phyloP scores from a whole-genome alignment of 2,329 filamentous ascomycete genomes.

The Aspergillus calidoustus region DNA sequence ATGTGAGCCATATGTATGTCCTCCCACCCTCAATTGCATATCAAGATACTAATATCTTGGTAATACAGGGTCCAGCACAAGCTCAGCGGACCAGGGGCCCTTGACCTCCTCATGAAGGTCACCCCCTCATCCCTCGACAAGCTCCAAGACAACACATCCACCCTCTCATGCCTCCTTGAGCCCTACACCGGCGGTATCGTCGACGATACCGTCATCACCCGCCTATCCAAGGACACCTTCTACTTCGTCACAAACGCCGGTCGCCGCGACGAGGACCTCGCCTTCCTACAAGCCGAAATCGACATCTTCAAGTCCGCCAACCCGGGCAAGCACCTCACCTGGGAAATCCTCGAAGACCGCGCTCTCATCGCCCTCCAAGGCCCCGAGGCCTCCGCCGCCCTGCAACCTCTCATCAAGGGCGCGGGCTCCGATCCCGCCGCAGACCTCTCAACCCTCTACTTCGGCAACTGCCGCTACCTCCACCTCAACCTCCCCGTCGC shows the following conservation, averaged over 20 bases:
- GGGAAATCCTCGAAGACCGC: conserved; percentile 72
- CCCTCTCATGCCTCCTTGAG: conserved; percentile 82
- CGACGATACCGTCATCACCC: conserved; percentile 90
- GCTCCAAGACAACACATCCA: conserved; percentile 71
- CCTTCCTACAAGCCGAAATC: conserved; percentile 75
- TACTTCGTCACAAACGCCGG: conserved; percentile 96
- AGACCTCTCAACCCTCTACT: conserved; percentile 73
- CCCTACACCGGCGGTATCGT: conserved; percentile 85
- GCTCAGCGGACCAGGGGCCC: conserved; percentile 78
- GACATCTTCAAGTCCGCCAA: conserved; percentile 61
- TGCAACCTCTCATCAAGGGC: conserved; percentile 65
- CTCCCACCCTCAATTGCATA: not conserved
- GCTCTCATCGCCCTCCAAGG: conserved; percentile 91
- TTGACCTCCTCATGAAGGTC: conserved; percentile 79
- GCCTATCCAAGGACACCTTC: conserved; percentile 73
- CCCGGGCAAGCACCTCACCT: conserved; percentile 58
- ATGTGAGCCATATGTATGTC: conserved; percentile 90
- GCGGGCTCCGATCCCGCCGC: conserved; percentile 47
- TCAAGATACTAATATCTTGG: not conserved
- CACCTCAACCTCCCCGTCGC: conserved; percentile 61
- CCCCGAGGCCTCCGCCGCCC: conserved; percentile 72
- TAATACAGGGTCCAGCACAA: conserved; percentile 69
- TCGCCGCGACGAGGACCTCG: conserved; percentile 84
- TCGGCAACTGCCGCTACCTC: conserved; percentile 74
- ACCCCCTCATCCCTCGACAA: conserved; percentile 75